A percentile compares a stretch with the other conserved stretches of the same genome.
Conservation (phyloP, 495 filamentous ascomycete species). For the Podospora appendiculata region DNA sequence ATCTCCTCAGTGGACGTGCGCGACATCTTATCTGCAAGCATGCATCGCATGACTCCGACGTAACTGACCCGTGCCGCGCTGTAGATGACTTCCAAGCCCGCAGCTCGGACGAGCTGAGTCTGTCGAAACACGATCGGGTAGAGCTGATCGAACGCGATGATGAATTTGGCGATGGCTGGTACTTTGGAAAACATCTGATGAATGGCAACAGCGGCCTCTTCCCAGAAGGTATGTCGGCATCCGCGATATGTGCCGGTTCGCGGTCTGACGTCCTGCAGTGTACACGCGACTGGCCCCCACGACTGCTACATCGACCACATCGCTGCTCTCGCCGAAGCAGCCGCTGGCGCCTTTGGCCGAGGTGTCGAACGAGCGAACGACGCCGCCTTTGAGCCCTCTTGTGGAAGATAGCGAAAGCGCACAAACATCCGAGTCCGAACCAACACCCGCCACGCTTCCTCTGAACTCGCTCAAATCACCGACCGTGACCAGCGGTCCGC, state of each 20-base stretch:
- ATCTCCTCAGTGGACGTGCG: background rate
- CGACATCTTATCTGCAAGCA: background rate
- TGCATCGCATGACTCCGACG: background rate
- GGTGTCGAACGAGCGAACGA: conserved; percentile 14
- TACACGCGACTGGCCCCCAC: conserved; percentile 47
- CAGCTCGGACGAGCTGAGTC: conserved; percentile 84
- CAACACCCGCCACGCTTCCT: conserved; percentile 27
- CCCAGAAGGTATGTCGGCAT: conserved; percentile 62
- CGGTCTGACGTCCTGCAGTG: conserved; percentile 27
- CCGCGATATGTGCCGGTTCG: background rate
- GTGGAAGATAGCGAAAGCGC: conserved; percentile 34
- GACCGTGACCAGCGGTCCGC: conserved; percentile 5
- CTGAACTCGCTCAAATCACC: conserved; percentile 29
- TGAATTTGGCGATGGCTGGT: conserved; percentile 98
- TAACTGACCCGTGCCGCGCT: conserved; percentile 6
- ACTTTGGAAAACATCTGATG: conserved; percentile 70
- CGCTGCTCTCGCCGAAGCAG: conserved; percentile 18
- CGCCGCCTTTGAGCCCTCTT: conserved; percentile 15
- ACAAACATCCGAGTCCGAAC: conserved; percentile 27
- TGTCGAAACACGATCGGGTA: conserved; percentile 82
- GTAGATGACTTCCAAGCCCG: conserved; percentile 84
- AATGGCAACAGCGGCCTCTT: conserved; percentile 78
- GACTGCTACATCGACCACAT: conserved; percentile 12
- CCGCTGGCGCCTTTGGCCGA: conserved; percentile 25
- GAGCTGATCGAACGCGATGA: conserved; percentile 92